Evolutionary conservation across 306 rosid genomes (phyloP), one percentile per base, ranked within the genome.

Genomic region (Trifolium fragiferum): DNA sequence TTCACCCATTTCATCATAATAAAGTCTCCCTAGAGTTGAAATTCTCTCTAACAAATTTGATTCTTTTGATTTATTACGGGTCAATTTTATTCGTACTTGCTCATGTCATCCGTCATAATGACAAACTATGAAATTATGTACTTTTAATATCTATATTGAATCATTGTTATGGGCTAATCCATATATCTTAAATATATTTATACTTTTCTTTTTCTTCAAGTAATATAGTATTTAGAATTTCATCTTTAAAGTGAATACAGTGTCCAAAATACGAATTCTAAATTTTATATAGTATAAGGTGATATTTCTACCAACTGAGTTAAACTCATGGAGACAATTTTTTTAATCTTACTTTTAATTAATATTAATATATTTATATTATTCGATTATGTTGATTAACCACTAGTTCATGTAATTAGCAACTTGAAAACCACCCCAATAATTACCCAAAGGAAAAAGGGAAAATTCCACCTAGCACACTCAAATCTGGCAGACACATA

Each of bases 1-100:
- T 38, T 51, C 30, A 13, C 77, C 74, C 77, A 74, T 73, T 77
- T 66, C 49, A 43, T 43, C 15, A 41, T 19, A n/a, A 70, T 40
- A 73, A 70, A 43, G 74, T 59, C 80, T 69, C 82, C 82, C 85
- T 73, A 18, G 80, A 69, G 82, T 86, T 81, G 84, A 71, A 83
- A 72, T 83, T 38, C 79, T 78, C 68, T 61, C 80, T 71, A 83
- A 81, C 59, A 30, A 30, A 30, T 70, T 74, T 63, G 71, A 78
- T 80, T 81, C 86, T 80, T 80, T 80, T 30, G 59, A 63, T 66
- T 72, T 68, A 61, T 64, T 72, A 72, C n/a, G 43, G 72, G 21
- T 60, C 67, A 38, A 74, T 46, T 79, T 76, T 57, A 57, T 54
- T 54, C 44, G 4, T 60, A 64, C 44, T 7, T 21, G 19, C 35